Evolutionary conservation across 352 stramenopile species (phyloP), one percentile per base, ranked within the genome.

Genomic region (Elongisporangium senticosum): DNA sequence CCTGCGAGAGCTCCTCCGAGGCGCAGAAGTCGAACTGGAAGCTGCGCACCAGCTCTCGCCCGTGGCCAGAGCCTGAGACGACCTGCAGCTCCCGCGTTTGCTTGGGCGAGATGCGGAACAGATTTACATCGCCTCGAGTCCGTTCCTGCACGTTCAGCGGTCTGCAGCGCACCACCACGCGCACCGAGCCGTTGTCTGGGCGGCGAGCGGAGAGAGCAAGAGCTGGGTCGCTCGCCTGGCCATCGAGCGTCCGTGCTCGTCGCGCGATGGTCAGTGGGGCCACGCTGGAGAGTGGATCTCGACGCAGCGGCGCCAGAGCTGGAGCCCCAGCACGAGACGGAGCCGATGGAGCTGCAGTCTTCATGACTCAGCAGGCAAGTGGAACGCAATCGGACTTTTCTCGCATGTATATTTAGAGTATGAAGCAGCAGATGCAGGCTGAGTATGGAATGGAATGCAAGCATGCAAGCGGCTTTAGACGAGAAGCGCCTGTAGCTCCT

Each of bases 1-100:
- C 57, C 39, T 93, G 83, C 0, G 73, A 79, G 17, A 86, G 71
- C 43, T 82, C 68, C 20, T 87, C 80, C 2, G 70, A 76, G 0
- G 83, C 83, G 50, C 83, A 93, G 2, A 87, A 63, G 54, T 90
- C 79, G 40, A 93, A 93, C 56, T 87, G 71, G 58, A 89, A 93
- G 61, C 70, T 89, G 40, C 81, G 80, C 19, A 93, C 74, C 6
- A 90, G 74, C 57, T 93, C 83, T 23, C 83, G 73, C 15, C 67
- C 59, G 17, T 65, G 69, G 8, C 67, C 58, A 1, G 65, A 66
- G 1, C 71, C 51, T 2, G 76, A 87, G 11, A 90, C 69, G 23
- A 87, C 65, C 56, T 88, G 75, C 56, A 90, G 69, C 49, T 82
- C 75, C 0, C 64, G 69, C 13, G 59, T 56, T 37, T 86, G 69